Base-by-base conservation (phyloP, 805 yeast genomes). In the Candida qinlingensis region DNA sequence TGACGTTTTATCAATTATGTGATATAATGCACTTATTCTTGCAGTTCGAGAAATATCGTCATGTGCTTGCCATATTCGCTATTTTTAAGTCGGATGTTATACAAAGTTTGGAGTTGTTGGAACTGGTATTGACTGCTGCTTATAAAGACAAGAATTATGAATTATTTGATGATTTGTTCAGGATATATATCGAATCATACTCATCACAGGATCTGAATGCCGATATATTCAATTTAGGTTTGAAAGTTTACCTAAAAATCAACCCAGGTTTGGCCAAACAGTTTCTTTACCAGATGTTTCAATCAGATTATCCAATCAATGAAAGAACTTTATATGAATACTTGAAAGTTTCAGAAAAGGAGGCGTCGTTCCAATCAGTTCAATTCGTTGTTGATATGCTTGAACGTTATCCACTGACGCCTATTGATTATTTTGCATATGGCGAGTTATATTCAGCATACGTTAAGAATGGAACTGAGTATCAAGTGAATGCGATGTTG, bases 231-330 rank as follows among this genome's bases (percentile, higher is more conserved):
- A 59, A 58, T 39, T 33, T 55, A 40, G 63, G 62, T 3, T 46
- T 61, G 30, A 50, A 49, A 12, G 57, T 56, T 3, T 53, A 54
- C 34, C 39, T 56, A n/a, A 57, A 46, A 41, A 51, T 52, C 6
- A 51, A 59, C 40, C 50, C 60, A 3, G 63, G 59, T 37, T 46
- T 59, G 19, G 60, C 65, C 13, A 59, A 59, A 45, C 65, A 59
- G 29, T 48, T 61, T 1, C 46, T 61, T 1, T 54, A 57, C 37
- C 64, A 61, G 38, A 59, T 61, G 62, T 54, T 59, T 5, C 48
- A 49, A 7, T 51, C 58, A 1, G 54, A 59, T 27, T 53, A 54
- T 44, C 63, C 65, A 10, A 57, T 60, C 45, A 54, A 57, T 44
- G 47, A 51, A 2, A 37, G 48, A 26, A 58, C 63, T 3, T 27